Conservation (phyloP, 1,284 basidiomycete species). For the Heliocybe sulcata region DNA sequence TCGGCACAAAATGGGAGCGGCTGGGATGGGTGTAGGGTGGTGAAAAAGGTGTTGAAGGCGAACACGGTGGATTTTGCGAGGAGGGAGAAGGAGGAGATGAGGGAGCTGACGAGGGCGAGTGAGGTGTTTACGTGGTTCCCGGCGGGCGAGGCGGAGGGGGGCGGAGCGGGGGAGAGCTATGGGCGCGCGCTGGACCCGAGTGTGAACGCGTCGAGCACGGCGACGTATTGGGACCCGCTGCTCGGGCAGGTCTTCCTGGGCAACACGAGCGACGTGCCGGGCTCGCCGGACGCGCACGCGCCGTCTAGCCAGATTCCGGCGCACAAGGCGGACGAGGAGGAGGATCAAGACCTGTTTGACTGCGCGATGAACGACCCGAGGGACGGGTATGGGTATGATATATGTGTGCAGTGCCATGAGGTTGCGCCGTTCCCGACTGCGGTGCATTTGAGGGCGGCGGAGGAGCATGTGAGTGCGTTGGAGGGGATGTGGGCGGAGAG, state of each 20-base stretch:
- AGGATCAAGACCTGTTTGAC: slow-evolving; percentile 43
- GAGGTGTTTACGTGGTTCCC: slow-evolving; percentile 58
- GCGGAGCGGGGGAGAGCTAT: no score
- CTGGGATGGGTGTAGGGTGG: no score
- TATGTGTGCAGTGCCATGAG: slow-evolving; percentile 86
- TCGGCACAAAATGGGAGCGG: no score
- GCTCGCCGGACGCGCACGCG: slow-evolving; percentile 19
- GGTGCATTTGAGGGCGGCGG: slow-evolving; percentile 57
- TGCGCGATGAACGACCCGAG: slow-evolving; percentile 52
- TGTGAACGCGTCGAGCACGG: slow-evolving; percentile 25
- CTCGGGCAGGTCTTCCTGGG: slow-evolving; percentile 69
- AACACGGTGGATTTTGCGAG: slow-evolving; percentile 71
- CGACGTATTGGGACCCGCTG: slow-evolving; percentile 42
- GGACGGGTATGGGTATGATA: slow-evolving; percentile 60
- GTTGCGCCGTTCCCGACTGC: slow-evolving; percentile 59
- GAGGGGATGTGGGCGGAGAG: slow-evolving; percentile 53
- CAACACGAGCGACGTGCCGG: slow-evolving; percentile 73
- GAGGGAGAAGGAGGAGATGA: slow-evolving; percentile 86
- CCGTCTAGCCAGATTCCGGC: slow-evolving; percentile 16
- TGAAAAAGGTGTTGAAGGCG: slow-evolving; percentile 19
- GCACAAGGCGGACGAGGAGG: slow-evolving; percentile 9
- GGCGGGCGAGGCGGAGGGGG: slow-evolving; percentile 6
- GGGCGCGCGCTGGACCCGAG: no score
- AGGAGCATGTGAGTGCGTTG: slow-evolving; percentile 59
- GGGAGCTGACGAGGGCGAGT: slow-evolving; percentile 76